A percentile compares a stretch with the other conserved stretches of the same genome.
Evolutionary conservation across 345 rosid genomes (phyloP).

Genomic region (Hibiscus mutabilis): DNA sequence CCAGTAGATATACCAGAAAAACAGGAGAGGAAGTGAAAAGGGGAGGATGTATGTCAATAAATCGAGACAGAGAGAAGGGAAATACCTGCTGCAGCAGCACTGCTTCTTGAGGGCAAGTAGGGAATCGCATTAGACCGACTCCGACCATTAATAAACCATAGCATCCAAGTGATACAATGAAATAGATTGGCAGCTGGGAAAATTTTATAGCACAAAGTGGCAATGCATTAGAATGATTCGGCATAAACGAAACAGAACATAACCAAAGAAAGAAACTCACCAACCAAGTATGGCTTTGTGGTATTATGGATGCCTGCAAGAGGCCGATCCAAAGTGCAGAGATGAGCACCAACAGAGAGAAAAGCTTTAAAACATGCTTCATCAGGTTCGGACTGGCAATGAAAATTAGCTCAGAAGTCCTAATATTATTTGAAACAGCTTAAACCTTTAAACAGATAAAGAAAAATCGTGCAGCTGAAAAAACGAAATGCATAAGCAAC

Average conservation of each 20-base stretch:
- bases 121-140: conserved; percentile 59
- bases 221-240: background rate
- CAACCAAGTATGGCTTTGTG: conserved; percentile 41
- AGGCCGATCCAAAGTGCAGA: conserved; percentile 43
- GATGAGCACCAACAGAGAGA: conserved; percentile 28
- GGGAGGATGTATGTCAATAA: background rate
- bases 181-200: conserved; percentile 55
- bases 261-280: conserved; percentile 20
- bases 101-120: conserved; percentile 74
- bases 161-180: conserved; percentile 62
- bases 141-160: conserved; percentile 80
- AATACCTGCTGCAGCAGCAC: conserved; percentile 55
- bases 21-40: no score
- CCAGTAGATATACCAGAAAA: background rate
- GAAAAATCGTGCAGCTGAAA: background rate
- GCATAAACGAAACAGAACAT: background rate
- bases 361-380: conserved; percentile 48
- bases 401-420: conserved; percentile 6
- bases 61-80: background rate
- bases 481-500: background rate
- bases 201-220: background rate
- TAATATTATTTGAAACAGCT: conserved; percentile 3
- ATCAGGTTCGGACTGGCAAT: conserved; percentile 17
- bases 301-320: conserved; percentile 40
- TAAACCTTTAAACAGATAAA: conserved; percentile 1